Conservation (phyloP, 768 basidiomycete genomes). For the Tulasnella sp. region DNA sequence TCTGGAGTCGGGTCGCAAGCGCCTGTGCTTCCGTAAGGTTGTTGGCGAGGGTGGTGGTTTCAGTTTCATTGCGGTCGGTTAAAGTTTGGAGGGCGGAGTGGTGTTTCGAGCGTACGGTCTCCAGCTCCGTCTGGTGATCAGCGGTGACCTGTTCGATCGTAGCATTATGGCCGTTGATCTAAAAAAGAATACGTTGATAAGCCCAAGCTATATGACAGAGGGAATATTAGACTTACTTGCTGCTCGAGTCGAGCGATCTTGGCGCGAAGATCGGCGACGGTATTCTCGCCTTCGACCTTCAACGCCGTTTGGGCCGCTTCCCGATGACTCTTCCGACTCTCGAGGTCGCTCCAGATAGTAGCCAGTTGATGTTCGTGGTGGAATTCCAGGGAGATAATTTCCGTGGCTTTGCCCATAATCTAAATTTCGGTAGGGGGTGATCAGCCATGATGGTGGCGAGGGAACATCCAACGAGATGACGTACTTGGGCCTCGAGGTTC, state of each 20-base stretch:
- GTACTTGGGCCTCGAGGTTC: not conserved
- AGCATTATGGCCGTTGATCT: too few species aligned
- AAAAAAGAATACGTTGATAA: too few species aligned
- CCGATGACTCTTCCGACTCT: not conserved
- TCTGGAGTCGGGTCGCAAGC: not conserved
- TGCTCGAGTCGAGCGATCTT: not conserved
- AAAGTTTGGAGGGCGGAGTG: too few species aligned
- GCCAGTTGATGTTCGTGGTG: not conserved
- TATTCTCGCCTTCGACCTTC: not conserved
- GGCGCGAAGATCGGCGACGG: not conserved
- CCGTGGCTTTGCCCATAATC: not conserved
- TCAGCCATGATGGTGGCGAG: not conserved
- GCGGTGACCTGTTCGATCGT: too few species aligned
- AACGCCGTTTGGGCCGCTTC: not conserved
- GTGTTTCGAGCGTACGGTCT: too few species aligned
- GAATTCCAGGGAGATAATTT: not conserved
- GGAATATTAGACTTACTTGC: not conserved
- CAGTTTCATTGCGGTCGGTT: not conserved
- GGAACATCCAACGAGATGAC: not conserved
- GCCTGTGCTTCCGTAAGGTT: not conserved
- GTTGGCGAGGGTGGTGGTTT: not conserved
- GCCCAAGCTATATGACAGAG: too few species aligned
- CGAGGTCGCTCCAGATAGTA: not conserved
- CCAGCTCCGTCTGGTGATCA: too few species aligned
- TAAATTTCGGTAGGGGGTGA: not conserved